Evolutionary conservation across 169 alveolate genomes (phyloP).

Genomic region (Amoebophrya sp.): DNA sequence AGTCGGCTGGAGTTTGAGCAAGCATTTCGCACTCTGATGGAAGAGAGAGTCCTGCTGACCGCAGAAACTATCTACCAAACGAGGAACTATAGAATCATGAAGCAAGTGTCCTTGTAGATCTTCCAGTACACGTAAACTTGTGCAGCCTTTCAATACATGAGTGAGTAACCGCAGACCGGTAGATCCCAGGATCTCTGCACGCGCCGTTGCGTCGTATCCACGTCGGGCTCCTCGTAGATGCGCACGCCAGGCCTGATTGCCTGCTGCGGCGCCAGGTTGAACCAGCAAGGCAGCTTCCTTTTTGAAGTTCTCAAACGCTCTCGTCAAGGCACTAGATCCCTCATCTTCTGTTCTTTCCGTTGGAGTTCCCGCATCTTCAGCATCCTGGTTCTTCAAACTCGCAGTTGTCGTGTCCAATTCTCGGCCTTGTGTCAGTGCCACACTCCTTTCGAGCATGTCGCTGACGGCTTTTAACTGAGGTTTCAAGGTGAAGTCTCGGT

Average conservation of each 20-base stretch:
- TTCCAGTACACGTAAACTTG: not conserved
- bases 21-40: not conserved
- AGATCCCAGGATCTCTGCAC: not conserved
- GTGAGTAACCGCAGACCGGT: not conserved
- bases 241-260: not conserved
- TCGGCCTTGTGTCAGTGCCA: not conserved
- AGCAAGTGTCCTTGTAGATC: not conserved
- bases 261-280: not conserved
- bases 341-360: not conserved
- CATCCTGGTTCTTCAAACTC: not conserved
- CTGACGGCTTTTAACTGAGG: not conserved
- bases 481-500: not conserved
- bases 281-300: not conserved
- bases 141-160: not conserved
- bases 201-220: constrained; percentile 17
- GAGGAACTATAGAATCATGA: not conserved
- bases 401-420: not conserved
- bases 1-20: not conserved
- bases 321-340: too few species aligned
- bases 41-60: not conserved
- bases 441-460: not conserved
- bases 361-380: not conserved
- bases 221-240: not conserved
- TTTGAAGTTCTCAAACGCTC: not conserved
- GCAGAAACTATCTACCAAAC: not conserved